Conservation (phyloP, 2,329 filamentous ascomycete species). For the Scedosporium dehoogii region DNA sequence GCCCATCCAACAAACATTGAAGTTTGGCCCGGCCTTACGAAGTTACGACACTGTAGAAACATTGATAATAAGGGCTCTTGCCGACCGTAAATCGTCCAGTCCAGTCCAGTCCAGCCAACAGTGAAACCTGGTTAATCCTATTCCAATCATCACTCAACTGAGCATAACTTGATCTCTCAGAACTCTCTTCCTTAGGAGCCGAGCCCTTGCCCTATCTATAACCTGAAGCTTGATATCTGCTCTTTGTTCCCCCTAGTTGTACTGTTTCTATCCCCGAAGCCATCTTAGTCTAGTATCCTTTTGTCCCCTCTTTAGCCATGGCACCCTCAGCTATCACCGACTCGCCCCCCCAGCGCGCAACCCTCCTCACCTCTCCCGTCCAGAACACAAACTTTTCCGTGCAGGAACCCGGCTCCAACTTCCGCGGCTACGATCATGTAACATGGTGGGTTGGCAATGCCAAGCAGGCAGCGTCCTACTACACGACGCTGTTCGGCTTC, state of each 20-base stretch:
- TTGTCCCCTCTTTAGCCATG: slow-evolving; percentile 27
- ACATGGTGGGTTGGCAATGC: slow-evolving; percentile 97
- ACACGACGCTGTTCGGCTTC: slow-evolving; percentile 82
- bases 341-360: slow-evolving; percentile 34
- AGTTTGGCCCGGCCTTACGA: background rate
- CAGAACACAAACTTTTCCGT: slow-evolving; percentile 45
- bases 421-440: slow-evolving; percentile 83
- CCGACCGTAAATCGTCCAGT: background rate
- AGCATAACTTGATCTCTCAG: background rate
- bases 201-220: background rate
- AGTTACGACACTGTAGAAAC: background rate
- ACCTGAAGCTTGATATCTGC: background rate
- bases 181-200: background rate
- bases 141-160: background rate
- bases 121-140: background rate
- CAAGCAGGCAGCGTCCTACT: slow-evolving; percentile 87
- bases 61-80: background rate
- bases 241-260: background rate
- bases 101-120: background rate
- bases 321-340: slow-evolving; percentile 48
- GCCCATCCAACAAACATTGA: background rate
- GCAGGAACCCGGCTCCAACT: slow-evolving; percentile 41
- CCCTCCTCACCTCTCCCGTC: slow-evolving; percentile 25
- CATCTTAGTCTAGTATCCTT: background rate
- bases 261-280: background rate